These are phyloP conservation scores for Cercospora sesami DNA, from an alignment of 2,329 filamentous ascomycete genomes.

Conservation along the genomic window DNA sequence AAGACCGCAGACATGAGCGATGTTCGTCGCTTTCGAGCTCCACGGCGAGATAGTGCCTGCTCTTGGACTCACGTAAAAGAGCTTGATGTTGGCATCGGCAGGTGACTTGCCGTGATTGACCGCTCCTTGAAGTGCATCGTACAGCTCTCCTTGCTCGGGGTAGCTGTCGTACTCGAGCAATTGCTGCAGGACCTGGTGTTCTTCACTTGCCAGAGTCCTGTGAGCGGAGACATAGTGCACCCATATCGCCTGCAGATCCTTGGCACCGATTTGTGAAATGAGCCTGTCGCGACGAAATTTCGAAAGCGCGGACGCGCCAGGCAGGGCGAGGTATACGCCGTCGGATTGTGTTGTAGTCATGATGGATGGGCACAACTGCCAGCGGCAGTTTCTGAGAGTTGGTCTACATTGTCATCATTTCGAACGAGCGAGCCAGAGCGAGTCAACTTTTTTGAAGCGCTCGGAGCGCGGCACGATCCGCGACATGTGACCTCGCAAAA, in stretches of 20 bases:
- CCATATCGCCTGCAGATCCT: constrained; percentile 52
- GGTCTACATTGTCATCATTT: constrained; percentile 10
- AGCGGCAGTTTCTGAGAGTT: constrained; percentile 18
- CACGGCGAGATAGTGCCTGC: constrained; percentile 86
- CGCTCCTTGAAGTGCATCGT: constrained; percentile 49
- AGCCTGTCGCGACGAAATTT: constrained; percentile 51
- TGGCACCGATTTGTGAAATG: constrained; percentile 49
- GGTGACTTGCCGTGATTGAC: constrained; percentile 51
- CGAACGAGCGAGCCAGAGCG: background rate
- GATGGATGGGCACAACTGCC: constrained; percentile 18
- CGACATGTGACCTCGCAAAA: constrained; percentile 7
- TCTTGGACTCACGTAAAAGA: constrained; percentile 75
- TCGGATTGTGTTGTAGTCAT: constrained; percentile 14
- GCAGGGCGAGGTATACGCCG: constrained; percentile 47
- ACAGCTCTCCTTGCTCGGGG: constrained; percentile 50
- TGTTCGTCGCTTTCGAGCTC: constrained; percentile 94
- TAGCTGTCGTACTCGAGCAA: constrained; percentile 61
- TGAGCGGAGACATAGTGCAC: constrained; percentile 53
- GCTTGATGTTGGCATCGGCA: constrained; percentile 53
- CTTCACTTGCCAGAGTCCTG: constrained; percentile 43
- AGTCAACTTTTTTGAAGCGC: constrained; percentile 7
- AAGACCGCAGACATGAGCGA: constrained; percentile 87
- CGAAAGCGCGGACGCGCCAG: constrained; percentile 57
- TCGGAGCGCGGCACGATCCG: constrained; percentile 8
- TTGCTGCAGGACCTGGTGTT: constrained; percentile 57